These are phyloP conservation scores for Pythium vanterpoolii DNA, from an alignment of 352 stramenopile species.

Conservation along the genomic window DNA sequence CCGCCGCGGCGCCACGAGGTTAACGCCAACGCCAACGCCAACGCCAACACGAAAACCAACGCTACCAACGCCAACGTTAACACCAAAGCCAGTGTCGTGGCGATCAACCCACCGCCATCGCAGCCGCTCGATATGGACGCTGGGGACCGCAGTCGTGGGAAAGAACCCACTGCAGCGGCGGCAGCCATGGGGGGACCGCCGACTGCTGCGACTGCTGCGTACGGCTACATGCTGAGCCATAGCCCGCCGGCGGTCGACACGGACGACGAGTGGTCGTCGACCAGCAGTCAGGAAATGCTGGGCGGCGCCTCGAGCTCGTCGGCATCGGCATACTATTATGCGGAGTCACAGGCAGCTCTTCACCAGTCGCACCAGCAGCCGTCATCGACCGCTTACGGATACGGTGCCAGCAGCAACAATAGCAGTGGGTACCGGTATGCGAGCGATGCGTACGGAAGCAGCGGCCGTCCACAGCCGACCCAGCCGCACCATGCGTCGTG, in stretches of 20 bases:
- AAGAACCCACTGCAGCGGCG: neutral
- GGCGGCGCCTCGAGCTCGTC: constrained; percentile 10
- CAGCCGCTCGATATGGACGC: constrained; percentile 4
- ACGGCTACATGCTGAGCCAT: constrained; percentile 19
- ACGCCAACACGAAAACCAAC: neutral
- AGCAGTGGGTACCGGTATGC: constrained; percentile 13
- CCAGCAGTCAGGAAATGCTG: constrained; percentile 21
- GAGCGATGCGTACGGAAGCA: constrained; percentile 3
- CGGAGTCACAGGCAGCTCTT: constrained; percentile 5
- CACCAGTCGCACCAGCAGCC: constrained; percentile 3
- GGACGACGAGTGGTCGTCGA: constrained; percentile 24
- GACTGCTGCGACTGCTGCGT: neutral
- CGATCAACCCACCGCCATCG: constrained; percentile 7
- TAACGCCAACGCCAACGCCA: neutral
- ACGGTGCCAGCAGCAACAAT: neutral
- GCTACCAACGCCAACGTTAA: neutral
- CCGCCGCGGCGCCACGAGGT: constrained; percentile 12
- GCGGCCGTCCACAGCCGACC: neutral
- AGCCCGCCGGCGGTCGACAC: constrained; percentile 20
- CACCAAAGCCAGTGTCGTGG: constrained; percentile 1
- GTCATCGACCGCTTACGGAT: constrained; percentile 3
- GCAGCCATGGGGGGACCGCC: neutral
- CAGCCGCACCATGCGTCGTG: constrained; percentile 13
- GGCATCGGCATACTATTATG: constrained; percentile 14
- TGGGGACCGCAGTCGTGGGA: constrained; percentile 1